A percentile compares a stretch with the other conserved stretches of the same genome.
These are phyloP conservation scores for Xylaria nigripes DNA, from an alignment of 495 filamentous ascomycete species.

Conservation along the genomic window DNA sequence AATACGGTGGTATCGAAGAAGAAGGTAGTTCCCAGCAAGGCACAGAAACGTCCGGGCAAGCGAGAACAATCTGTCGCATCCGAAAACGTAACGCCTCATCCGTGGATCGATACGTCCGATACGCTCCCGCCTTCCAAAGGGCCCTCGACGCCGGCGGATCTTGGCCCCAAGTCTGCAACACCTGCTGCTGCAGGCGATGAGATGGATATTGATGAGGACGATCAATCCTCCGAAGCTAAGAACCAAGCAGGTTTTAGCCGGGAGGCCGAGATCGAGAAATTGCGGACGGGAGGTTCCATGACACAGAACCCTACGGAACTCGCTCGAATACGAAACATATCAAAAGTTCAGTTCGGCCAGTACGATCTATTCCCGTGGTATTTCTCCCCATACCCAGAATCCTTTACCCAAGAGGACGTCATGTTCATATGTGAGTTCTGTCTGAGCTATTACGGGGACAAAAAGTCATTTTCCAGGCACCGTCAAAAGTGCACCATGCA, in stretches of 20 bases:
- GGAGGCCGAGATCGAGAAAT: slow-evolving; percentile 91
- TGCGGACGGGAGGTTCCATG: slow-evolving; percentile 91
- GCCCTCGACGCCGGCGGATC: slow-evolving; percentile 28
- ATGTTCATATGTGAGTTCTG: slow-evolving; percentile 98
- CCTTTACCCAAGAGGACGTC: slow-evolving; percentile 75
- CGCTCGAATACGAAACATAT: slow-evolving; percentile 89
- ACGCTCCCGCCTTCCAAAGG: slow-evolving; percentile 29
- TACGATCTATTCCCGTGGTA: slow-evolving; percentile 96
- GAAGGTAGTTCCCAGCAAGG: slow-evolving; percentile 39
- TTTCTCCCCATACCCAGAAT: slow-evolving; percentile 90
- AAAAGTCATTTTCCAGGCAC: slow-evolving; percentile 73
- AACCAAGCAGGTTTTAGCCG: slow-evolving; percentile 55
- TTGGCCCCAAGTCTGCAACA: slow-evolving; percentile 31
- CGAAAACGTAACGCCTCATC: slow-evolving; percentile 39
- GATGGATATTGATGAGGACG: slow-evolving; percentile 40
- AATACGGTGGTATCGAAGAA: slow-evolving; percentile 41
- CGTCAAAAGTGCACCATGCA: slow-evolving; percentile 82
- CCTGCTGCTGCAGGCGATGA: slow-evolving; percentile 40
- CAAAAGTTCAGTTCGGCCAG: slow-evolving; percentile 84
- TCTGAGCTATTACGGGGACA: slow-evolving; percentile 76
- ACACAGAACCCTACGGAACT: slow-evolving; percentile 97
- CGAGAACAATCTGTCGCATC: slow-evolving; percentile 41
- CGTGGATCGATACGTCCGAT: slow-evolving; percentile 29
- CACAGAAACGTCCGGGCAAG: slow-evolving; percentile 47
- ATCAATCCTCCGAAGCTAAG: slow-evolving; percentile 33